These are phyloP conservation scores for Xeromyces bisporus DNA, from an alignment of 495 filamentous ascomycete species.

Conservation along the genomic window DNA sequence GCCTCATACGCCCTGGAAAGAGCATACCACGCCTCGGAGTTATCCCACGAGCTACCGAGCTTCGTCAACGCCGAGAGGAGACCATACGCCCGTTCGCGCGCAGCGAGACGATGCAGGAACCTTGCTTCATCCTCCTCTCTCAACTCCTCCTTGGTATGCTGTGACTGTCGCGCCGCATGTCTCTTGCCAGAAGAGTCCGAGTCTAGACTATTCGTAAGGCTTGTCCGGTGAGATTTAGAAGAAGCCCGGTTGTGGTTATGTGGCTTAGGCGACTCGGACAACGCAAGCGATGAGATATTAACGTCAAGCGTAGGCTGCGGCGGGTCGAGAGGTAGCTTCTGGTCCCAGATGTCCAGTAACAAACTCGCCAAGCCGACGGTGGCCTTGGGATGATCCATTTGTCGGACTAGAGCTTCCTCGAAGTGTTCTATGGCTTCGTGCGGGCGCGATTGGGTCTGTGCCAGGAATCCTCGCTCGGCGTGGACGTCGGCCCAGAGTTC, in stretches of 20 bases:
- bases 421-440: slow-evolving; percentile 55
- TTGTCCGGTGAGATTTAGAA: slow-evolving; percentile 4
- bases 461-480: slow-evolving; percentile 57
- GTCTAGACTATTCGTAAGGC: background rate
- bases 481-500: slow-evolving; percentile 68
- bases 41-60: slow-evolving; percentile 78
- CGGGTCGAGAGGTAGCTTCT: slow-evolving; percentile 34
- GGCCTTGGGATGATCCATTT: slow-evolving; percentile 58
- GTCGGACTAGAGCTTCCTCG: slow-evolving; percentile 61
- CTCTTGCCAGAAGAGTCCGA: slow-evolving; percentile 3
- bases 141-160: too few species aligned
- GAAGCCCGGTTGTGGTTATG: too few species aligned
- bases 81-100: slow-evolving; percentile 70
- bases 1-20: slow-evolving; percentile 75
- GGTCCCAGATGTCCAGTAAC: slow-evolving; percentile 68
- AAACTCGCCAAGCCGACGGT: slow-evolving; percentile 71
- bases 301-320: slow-evolving; percentile 16
- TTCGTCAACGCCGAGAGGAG: slow-evolving; percentile 68
- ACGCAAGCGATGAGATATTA: slow-evolving; percentile 12
- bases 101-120: slow-evolving; percentile 59
- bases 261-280: slow-evolving; percentile 9
- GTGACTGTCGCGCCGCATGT: too few species aligned
- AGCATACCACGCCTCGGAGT: slow-evolving; percentile 83
- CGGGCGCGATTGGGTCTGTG: slow-evolving; percentile 39
- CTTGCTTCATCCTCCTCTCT: slow-evolving; percentile 37